Evolutionary conservation across 2,329 filamentous ascomycete genomes (phyloP).

Genomic region (Cadophora gregata): DNA sequence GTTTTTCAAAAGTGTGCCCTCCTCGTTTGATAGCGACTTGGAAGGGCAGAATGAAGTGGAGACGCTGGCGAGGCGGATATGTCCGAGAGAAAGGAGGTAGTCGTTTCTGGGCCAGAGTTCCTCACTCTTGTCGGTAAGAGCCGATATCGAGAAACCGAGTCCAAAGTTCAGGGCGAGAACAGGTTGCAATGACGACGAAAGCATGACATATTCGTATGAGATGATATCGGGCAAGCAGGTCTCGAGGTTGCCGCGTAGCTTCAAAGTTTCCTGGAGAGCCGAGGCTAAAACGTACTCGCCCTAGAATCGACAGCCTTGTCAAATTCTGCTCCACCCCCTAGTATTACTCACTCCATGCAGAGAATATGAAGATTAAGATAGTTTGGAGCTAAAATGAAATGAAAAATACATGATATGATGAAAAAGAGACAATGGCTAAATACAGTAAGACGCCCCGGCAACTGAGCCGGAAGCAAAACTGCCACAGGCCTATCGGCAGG

Average conservation of each 20-base stretch:
- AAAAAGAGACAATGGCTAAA: not conserved
- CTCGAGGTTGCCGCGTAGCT: not conserved
- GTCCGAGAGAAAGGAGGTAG: not conserved
- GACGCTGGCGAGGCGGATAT: not conserved
- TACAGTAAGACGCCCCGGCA: not conserved
- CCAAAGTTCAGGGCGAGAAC: not conserved
- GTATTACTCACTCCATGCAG: not conserved
- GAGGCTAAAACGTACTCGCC: not conserved
- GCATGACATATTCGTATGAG: not conserved
- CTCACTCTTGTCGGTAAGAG: not conserved
- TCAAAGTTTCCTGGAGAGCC: not conserved
- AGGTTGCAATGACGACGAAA: not conserved
- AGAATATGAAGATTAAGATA: no score
- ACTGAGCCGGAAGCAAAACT: not conserved
- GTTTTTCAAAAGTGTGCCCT: not conserved
- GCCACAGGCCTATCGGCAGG: not conserved
- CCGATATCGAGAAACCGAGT: not conserved
- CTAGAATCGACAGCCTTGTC: not conserved
- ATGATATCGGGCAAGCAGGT: not conserved
- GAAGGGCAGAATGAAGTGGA: conserved; percentile 6
- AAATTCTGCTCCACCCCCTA: not conserved
- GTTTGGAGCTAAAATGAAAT: no score
- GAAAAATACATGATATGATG: not conserved
- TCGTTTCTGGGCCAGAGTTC: not conserved
- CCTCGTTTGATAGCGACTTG: not conserved